A percentile compares a stretch with the other conserved stretches of the same genome.
Conservation (phyloP, 768 basidiomycete species). For the Cubamyces sp. region DNA sequence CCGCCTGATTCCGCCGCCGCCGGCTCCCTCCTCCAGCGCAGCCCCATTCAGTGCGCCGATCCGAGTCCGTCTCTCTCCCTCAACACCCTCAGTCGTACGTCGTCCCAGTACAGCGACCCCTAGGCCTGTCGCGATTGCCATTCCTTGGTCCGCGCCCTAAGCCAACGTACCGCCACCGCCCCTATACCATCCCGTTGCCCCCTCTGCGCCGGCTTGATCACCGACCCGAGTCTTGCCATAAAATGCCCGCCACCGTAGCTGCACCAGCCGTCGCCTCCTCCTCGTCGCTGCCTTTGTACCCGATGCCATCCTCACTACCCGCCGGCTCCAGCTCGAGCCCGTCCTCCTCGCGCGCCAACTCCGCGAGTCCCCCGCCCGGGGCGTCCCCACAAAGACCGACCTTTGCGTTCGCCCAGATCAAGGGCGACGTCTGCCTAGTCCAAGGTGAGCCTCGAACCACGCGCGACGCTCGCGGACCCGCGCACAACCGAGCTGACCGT, state of each 20-base stretch:
- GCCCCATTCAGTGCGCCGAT: not conserved
- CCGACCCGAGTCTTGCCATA: not conserved
- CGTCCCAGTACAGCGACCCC: too few species aligned
- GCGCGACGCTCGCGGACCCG: not conserved
- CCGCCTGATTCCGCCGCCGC: conserved; percentile 10
- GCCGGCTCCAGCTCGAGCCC: conserved; percentile 5
- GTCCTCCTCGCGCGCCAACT: conserved; percentile 9
- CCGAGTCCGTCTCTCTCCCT: not conserved
- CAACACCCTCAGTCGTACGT: not conserved
- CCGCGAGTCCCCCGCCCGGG: not conserved
- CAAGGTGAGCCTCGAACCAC: conserved; percentile 28
- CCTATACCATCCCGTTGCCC: not conserved
- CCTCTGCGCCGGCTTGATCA: not conserved
- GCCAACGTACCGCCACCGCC: not conserved
- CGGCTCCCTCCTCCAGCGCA: not conserved
- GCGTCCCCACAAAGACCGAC: conserved; percentile 5
- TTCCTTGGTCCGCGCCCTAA: not conserved
- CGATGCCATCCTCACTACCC: conserved; percentile 8
- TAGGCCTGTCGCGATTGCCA: not conserved
- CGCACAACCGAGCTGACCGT: not conserved
- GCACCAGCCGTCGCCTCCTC: conserved; percentile 8
- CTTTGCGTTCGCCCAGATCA: conserved; percentile 35
- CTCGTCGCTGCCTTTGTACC: conserved; percentile 16
- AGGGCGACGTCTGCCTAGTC: conserved; percentile 34
- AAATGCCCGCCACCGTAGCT: conserved; percentile 5